Base-by-base conservation (phyloP, 345 rosid species). In the Bruguiera gymnorhiza region DNA sequence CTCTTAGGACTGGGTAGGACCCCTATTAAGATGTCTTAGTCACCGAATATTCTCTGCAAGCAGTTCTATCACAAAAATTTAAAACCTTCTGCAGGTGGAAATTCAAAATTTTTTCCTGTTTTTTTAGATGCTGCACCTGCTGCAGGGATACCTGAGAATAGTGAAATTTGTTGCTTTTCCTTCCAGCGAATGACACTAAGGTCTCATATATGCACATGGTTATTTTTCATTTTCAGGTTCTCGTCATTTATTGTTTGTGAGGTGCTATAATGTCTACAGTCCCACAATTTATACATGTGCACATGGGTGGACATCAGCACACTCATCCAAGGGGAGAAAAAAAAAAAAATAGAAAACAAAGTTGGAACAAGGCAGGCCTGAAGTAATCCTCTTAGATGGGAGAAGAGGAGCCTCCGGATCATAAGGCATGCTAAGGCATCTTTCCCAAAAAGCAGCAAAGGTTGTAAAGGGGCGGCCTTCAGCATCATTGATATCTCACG, bases 401-500 rank as follows among this genome's bases (percentile, higher is more conserved):
- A 94, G 97, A 75, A 94, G 92, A 60, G 98, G 98, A 75, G 98
- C 75, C 70, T 94, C 98, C 21, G 98, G 98, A 79, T 94, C 98
- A 80, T 77, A 89, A 66, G 98, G 88, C 98, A 91, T 94, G 84
- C 88, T 89, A 71, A 94, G 97, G 73, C 98, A 94, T 85, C 80
- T 87, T 52, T 86, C 97, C 98, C 97, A 94, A 76, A 94, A 94
- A 63, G 83, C 87, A 71, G 81, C 73, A 80, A 94, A 94, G 72
- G 90, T 89, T 5, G 85, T 73, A 73, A 91, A 94, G 27, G 98
- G 87, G 18, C 78, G 83, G 51, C 93, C 98, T 76, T 83, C 85
- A 7, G 67, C 89, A 83, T 91, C 97, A 69, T 83, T 89, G 66
- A 94, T 88, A 66, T 94, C 97, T 97, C 98, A 94, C 20, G 98